Evolutionary conservation across 2,329 filamentous ascomycete species (phyloP).

Genomic region (Ophiostoma triangulosporum): DNA sequence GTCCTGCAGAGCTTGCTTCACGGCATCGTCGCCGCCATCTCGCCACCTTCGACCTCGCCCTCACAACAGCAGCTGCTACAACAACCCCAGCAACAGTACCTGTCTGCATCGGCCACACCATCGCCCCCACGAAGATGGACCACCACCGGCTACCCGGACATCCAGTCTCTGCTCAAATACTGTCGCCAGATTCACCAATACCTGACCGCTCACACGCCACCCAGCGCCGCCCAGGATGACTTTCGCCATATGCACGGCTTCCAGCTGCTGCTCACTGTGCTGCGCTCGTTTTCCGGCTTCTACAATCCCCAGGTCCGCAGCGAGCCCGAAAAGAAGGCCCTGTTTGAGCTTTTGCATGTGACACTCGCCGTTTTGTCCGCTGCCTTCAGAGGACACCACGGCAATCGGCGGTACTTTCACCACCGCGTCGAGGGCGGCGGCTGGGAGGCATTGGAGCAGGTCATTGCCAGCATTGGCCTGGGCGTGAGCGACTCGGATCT

Average conservation of each 20-base stretch:
- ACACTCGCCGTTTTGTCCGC: slow-evolving; percentile 63
- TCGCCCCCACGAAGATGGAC: slow-evolving; percentile 15
- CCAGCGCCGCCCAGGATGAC: slow-evolving; percentile 53
- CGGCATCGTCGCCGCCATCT: slow-evolving; percentile 25
- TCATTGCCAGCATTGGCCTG: slow-evolving; percentile 53
- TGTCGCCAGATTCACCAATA: slow-evolving; percentile 55
- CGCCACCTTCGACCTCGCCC: slow-evolving; percentile 11
- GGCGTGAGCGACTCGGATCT: slow-evolving; percentile 53
- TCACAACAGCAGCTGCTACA: slow-evolving; percentile 1
- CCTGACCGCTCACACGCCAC: slow-evolving; percentile 32
- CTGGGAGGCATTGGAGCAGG: slow-evolving; percentile 63
- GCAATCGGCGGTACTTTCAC: slow-evolving; percentile 79
- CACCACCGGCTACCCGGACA: slow-evolving; percentile 31
- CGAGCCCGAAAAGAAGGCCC: slow-evolving; percentile 46
- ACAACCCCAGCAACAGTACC: neutral
- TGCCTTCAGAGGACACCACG: slow-evolving; percentile 63
- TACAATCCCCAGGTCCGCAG: slow-evolving; percentile 55
- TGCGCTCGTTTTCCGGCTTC: slow-evolving; percentile 59
- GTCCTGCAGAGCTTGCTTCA: slow-evolving; percentile 43
- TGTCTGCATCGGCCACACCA: neutral
- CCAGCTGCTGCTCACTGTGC: slow-evolving; percentile 53
- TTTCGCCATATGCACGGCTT: slow-evolving; percentile 76
- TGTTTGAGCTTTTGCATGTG: slow-evolving; percentile 57
- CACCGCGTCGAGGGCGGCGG: slow-evolving; percentile 63
- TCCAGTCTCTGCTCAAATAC: slow-evolving; percentile 35